Evolutionary conservation across 805 yeast species (phyloP).

Genomic region (Komagataella populi): DNA sequence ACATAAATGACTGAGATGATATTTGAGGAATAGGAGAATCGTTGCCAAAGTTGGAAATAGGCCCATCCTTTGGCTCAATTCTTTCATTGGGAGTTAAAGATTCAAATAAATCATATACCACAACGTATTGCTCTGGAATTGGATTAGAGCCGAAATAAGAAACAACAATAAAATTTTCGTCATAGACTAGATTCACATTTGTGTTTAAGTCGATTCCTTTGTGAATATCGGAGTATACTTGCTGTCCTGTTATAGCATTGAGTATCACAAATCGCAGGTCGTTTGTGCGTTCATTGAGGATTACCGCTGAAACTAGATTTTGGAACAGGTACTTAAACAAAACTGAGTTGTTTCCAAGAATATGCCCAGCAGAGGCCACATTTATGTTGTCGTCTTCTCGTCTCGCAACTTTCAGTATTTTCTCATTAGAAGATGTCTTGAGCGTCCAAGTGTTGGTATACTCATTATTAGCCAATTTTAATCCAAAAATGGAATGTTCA

Average conservation of each 20-base stretch:
- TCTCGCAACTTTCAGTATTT: constrained; percentile 23
- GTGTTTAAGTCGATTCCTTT: constrained; percentile 8
- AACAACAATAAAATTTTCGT: constrained; percentile 77
- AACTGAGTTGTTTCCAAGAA: constrained; percentile 57
- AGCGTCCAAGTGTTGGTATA: background rate
- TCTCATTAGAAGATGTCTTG: constrained; percentile 12
- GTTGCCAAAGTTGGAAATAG: constrained; percentile 20
- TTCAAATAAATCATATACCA: constrained; percentile 71
- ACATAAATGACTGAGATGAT: constrained; percentile 40
- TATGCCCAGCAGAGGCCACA: constrained; percentile 51
- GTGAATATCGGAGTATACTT: constrained; percentile 28
- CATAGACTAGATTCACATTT: constrained; percentile 40
- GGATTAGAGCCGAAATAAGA: constrained; percentile 42
- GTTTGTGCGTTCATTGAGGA: constrained; percentile 16
- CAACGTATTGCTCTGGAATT: constrained; percentile 37
- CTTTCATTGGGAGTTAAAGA: constrained; percentile 39
- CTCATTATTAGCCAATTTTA: background rate
- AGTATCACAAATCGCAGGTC: constrained; percentile 36
- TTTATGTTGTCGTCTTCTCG: constrained; percentile 24
- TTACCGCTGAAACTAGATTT: constrained; percentile 40
- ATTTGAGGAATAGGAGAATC: constrained; percentile 28
- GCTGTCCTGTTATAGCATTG: constrained; percentile 59
- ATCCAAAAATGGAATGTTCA: background rate
- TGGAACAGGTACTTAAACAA: constrained; percentile 79
- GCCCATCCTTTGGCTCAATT: constrained; percentile 4